A percentile compares a stretch with the other conserved stretches of the same genome.
Evolutionary conservation across 2,329 filamentous ascomycete species (phyloP).

Genomic region (Trichoderma afroharzianum): DNA sequence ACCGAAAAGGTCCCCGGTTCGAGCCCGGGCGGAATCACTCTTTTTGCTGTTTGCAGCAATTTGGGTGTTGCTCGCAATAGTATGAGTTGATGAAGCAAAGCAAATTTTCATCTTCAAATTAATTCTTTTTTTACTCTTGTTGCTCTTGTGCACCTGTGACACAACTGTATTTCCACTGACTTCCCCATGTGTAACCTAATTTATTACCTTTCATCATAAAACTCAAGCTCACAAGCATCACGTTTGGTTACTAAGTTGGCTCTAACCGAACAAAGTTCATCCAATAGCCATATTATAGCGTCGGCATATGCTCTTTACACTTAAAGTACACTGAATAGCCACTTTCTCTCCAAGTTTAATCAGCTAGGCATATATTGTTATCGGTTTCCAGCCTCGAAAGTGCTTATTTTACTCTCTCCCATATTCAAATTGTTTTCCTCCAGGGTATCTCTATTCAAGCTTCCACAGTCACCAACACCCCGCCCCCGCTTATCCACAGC

Average conservation of each 20-base stretch:
- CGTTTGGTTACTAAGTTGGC: neutral
- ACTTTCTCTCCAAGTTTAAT: neutral
- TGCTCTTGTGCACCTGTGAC: neutral
- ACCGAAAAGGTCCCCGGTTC: conserved; percentile 22
- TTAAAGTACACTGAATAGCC: neutral
- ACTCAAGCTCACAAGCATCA: neutral
- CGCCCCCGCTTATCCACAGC: neutral
- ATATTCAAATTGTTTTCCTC: neutral
- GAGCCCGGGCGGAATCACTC: conserved; percentile 20
- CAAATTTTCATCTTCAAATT: neutral
- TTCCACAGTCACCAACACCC: neutral
- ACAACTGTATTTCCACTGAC: neutral
- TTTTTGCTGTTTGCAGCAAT: conserved; percentile 7
- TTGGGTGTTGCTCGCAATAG: neutral
- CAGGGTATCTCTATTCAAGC: neutral
- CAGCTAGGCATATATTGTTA: neutral
- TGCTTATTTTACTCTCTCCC: neutral
- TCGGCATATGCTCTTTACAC: neutral
- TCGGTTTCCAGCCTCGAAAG: neutral
- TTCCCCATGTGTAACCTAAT: neutral
- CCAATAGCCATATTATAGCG: neutral
- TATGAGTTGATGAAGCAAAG: neutral
- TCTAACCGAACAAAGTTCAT: neutral
- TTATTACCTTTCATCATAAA: neutral
- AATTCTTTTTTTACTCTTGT: neutral